Percentiles rank a stretch among this genome's conserved stretches.
These are phyloP conservation scores for Fusarium sp. DNA, from an alignment of 2,329 filamentous ascomycete genomes.

Conservation along the genomic window DNA sequence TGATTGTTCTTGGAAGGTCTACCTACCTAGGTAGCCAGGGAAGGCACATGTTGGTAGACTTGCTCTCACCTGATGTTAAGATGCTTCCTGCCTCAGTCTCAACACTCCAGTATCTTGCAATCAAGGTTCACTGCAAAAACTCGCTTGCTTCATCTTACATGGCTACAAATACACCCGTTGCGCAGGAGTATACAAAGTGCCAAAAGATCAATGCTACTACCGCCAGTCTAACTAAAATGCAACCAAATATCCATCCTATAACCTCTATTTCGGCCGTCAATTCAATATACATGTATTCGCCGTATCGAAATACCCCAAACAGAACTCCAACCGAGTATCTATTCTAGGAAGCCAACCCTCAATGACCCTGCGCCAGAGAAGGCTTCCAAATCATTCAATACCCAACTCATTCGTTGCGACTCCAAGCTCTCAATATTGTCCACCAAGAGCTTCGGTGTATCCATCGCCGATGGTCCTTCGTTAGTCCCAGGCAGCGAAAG, in stretches of 20 bases:
- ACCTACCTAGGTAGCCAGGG: too few species aligned
- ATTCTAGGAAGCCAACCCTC: constrained; percentile 1
- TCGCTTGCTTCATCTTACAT: neutral
- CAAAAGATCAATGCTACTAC: neutral
- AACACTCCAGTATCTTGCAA: too few species aligned
- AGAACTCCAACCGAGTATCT: neutral
- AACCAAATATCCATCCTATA: neutral
- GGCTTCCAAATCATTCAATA: constrained; percentile 43
- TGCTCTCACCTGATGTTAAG: neutral
- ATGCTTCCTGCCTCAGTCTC: neutral
- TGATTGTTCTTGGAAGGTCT: neutral
- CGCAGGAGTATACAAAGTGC: neutral
- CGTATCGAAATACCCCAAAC: neutral
- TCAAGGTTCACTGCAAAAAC: neutral
- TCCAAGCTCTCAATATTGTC: constrained; percentile 15
- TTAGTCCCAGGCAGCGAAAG: constrained; percentile 26
- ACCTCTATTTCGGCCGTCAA: neutral
- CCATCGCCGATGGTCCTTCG: neutral
- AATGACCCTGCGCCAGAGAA: constrained; percentile 40
- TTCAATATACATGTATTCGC: neutral
- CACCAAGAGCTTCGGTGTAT: constrained; percentile 2
- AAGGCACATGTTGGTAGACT: neutral
- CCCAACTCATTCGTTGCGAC: constrained; percentile 33
- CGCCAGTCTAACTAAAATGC: neutral
- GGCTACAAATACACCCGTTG: neutral